phyloP scores from a whole-genome alignment of 176 grass and related monocot genomes.

The Musa itinerans region DNA sequence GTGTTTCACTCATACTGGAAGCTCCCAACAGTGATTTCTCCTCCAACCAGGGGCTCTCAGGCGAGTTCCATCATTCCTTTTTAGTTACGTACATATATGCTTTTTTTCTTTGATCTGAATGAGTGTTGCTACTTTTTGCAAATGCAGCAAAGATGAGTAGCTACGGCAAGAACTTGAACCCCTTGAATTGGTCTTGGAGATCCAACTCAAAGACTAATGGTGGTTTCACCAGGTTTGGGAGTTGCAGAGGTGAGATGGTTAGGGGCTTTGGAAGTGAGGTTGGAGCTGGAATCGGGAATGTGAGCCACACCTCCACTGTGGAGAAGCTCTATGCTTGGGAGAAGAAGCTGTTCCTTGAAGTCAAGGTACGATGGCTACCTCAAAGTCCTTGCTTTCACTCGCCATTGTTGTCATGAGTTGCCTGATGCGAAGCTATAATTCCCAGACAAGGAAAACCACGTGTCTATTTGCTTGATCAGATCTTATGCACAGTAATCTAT shows the following conservation, averaged over 20 bases:
- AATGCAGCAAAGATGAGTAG: conserved; percentile 56
- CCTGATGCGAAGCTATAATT: conserved; percentile 2
- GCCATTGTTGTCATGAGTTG: conserved; percentile 2
- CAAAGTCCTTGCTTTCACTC: conserved; percentile 12
- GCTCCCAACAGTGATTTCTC: conserved; percentile 59
- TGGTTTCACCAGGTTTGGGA: conserved; percentile 39
- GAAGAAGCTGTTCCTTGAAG: conserved; percentile 94
- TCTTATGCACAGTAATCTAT: conserved; percentile 21
- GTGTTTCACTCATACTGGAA: conserved; percentile 69
- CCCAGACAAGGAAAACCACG: background rate
- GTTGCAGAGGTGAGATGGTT: conserved; percentile 26
- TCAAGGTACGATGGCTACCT: conserved; percentile 48
- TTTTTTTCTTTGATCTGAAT: conserved; percentile 8
- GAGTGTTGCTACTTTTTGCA: background rate
- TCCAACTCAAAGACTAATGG: conserved; percentile 6
- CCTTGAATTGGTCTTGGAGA: conserved; percentile 46
- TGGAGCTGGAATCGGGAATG: conserved; percentile 32
- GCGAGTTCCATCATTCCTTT: background rate
- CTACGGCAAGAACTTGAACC: conserved; percentile 82
- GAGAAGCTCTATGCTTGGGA: conserved; percentile 98
- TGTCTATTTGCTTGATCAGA: conserved; percentile 22
- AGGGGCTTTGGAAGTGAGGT: conserved; percentile 15
- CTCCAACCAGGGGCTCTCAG: conserved; percentile 32
- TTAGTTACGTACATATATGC: background rate
- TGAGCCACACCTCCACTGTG: conserved; percentile 81